Conservation (phyloP, 257 asterid species). For the Penstemon barbatus region DNA sequence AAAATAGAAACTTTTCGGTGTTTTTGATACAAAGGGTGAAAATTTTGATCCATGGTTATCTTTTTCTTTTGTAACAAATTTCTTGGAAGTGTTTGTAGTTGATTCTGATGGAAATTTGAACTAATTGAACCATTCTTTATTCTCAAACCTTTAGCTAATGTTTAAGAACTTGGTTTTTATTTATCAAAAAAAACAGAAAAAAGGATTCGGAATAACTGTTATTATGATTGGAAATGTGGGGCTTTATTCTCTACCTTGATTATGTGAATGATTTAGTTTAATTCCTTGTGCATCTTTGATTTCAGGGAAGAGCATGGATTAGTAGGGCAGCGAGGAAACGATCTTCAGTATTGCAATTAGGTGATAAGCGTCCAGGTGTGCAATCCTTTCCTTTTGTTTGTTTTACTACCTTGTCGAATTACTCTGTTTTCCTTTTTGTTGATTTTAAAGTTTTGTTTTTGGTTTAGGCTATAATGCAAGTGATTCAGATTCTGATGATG, state of each 20-base stretch:
- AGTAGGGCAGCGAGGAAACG: slow-evolving; percentile 48
- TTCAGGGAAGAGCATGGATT: slow-evolving; percentile 80
- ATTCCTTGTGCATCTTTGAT: slow-evolving; percentile 27
- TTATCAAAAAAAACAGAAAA: too few relatives aligned
- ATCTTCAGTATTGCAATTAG: slow-evolving; percentile 53
- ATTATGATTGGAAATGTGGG: background rate
- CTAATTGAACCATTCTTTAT: too few relatives aligned
- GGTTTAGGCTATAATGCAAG: slow-evolving; percentile 75
- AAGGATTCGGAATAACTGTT: background rate
- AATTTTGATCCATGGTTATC: too few relatives aligned
- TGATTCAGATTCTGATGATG: slow-evolving; percentile 88
- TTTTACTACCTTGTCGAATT: slow-evolving; percentile 8
- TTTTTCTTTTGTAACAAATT: too few relatives aligned
- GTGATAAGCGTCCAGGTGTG: slow-evolving; percentile 92
- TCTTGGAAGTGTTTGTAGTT: background rate
- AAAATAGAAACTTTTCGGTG: too few relatives aligned
- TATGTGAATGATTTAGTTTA: background rate
- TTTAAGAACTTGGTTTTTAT: too few relatives aligned
- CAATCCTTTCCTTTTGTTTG: slow-evolving; percentile 4
- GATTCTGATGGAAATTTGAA: background rate
- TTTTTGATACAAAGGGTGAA: too few relatives aligned
- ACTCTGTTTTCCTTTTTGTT: slow-evolving; percentile 3
- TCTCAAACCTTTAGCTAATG: too few relatives aligned
- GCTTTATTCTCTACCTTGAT: background rate
- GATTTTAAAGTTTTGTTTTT: slow-evolving; percentile 14